phyloP scores from a whole-genome alignment of 1,284 basidiomycete genomes.

The Spongiforma sp. region DNA sequence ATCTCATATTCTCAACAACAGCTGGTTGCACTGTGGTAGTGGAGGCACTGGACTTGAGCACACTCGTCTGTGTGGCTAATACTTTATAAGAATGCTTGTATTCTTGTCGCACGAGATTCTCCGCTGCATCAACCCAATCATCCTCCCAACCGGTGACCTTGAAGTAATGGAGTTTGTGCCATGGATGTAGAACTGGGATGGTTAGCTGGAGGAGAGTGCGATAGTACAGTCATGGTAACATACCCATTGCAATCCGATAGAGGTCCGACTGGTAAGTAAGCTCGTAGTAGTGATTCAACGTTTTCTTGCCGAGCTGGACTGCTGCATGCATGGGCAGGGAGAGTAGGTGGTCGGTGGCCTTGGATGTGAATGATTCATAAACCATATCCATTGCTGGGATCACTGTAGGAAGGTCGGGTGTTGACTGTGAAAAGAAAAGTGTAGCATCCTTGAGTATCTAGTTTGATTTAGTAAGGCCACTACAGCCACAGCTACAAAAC shows the following conservation, averaged over 20 bases:
- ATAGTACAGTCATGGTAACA: background rate
- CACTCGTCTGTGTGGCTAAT: too few species aligned
- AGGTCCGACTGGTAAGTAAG: slow-evolving; percentile 29
- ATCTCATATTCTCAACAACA: too few species aligned
- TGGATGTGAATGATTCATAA: slow-evolving; percentile 20
- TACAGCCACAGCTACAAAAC: background rate
- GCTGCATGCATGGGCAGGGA: slow-evolving; percentile 20
- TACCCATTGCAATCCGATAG: slow-evolving; percentile 16
- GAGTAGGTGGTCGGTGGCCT: slow-evolving; percentile 12
- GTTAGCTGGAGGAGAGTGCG: too few species aligned
- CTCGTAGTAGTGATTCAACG: slow-evolving; percentile 35
- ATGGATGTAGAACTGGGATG: slow-evolving; percentile 26
- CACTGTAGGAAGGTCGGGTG: slow-evolving; percentile 28
- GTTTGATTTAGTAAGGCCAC: background rate
- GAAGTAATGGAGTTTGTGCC: slow-evolving; percentile 30
- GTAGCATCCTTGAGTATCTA: slow-evolving; percentile 35
- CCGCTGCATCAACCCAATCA: slow-evolving; percentile 25
- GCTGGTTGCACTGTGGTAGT: too few species aligned
- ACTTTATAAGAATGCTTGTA: background rate
- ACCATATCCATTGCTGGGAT: slow-evolving; percentile 37
- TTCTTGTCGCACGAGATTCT: background rate
- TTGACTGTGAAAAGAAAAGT: slow-evolving; percentile 29
- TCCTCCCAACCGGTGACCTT: slow-evolving; percentile 15
- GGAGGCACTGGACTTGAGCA: too few species aligned
- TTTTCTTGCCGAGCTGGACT: slow-evolving; percentile 23